Evolutionary conservation across 2,329 filamentous ascomycete genomes (phyloP).

Genomic region (Coleophoma crateriformis): DNA sequence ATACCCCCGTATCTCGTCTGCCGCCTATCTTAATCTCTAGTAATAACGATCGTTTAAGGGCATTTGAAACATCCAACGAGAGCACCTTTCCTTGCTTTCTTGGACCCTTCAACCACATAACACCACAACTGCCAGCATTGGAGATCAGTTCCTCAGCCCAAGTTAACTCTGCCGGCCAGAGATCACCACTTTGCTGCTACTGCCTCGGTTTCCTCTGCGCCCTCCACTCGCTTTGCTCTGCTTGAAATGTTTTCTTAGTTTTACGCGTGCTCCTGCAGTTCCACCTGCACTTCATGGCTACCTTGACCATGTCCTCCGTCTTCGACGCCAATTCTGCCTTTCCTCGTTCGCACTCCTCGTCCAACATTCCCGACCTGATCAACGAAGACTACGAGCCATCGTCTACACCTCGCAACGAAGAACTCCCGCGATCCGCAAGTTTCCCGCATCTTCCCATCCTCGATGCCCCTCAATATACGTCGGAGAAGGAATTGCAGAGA

Average conservation of each 20-base stretch:
- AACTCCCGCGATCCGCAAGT: slow-evolving; percentile 49
- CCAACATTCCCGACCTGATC: slow-evolving; percentile 22
- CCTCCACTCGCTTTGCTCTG: not conserved
- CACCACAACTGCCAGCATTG: not conserved
- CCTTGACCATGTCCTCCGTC: slow-evolving; percentile 23
- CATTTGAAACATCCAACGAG: not conserved
- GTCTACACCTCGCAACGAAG: slow-evolving; percentile 11
- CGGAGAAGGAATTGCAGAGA: slow-evolving; percentile 14
- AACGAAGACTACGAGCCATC: slow-evolving; percentile 18
- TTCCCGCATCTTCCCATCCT: slow-evolving; percentile 47
- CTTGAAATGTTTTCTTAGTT: slow-evolving; percentile 19
- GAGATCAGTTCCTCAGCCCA: slow-evolving; percentile 4
- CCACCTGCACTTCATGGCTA: slow-evolving; percentile 20
- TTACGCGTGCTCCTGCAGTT: slow-evolving; percentile 11
- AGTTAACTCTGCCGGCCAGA: slow-evolving; percentile 9
- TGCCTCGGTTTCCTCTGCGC: not conserved
- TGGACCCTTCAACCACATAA: not conserved
- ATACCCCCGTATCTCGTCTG: not conserved
- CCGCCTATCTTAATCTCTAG: slow-evolving; percentile 1
- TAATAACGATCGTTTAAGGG: slow-evolving; percentile 1
- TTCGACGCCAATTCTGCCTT: slow-evolving; percentile 20
- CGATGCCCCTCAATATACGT: slow-evolving; percentile 11
- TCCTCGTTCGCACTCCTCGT: slow-evolving; percentile 26
- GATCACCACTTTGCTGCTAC: not conserved
- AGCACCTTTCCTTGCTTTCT: not conserved